Conservation (phyloP, 208 protist species). For the Leishmania tarentolae region DNA sequence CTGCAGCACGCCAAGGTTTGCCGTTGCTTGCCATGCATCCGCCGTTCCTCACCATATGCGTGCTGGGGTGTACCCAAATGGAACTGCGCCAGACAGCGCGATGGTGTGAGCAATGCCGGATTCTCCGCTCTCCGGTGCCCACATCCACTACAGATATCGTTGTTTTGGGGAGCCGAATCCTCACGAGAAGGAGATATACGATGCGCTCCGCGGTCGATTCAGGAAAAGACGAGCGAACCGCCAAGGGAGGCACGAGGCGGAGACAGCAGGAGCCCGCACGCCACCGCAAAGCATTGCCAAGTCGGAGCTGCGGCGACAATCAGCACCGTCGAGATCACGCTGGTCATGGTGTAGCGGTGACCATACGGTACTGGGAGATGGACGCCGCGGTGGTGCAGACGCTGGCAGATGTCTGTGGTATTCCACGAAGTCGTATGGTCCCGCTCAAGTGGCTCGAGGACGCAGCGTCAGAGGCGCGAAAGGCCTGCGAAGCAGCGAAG, state of each 20-base stretch:
- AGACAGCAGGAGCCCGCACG: neutral
- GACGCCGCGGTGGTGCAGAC: conserved; percentile 17
- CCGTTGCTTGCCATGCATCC: conserved; percentile 30
- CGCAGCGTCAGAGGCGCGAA: conserved; percentile 11
- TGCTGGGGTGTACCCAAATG: conserved; percentile 52
- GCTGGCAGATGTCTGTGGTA: conserved; percentile 31
- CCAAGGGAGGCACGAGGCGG: neutral
- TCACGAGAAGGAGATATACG: conserved; percentile 23
- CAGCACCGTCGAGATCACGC: neutral
- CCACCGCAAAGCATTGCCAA: neutral
- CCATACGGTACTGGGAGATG: conserved; percentile 28
- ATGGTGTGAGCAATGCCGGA: conserved; percentile 49
- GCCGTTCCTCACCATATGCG: conserved; percentile 52
- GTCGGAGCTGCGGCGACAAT: neutral
- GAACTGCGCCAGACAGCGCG: conserved; percentile 37
- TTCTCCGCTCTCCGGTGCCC: conserved; percentile 55
- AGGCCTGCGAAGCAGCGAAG: conserved; percentile 3
- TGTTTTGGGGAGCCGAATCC: conserved; percentile 57
- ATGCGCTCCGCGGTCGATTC: neutral
- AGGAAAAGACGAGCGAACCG: neutral
- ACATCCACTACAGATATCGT: conserved; percentile 71
- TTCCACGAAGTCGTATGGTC: conserved; percentile 25
- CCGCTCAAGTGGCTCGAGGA: conserved; percentile 45
- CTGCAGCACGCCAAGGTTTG: neutral
- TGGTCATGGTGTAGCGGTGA: neutral